Evolutionary conservation across 306 rosid genomes (phyloP).

Genomic region (Vachellia pachyceras): DNA sequence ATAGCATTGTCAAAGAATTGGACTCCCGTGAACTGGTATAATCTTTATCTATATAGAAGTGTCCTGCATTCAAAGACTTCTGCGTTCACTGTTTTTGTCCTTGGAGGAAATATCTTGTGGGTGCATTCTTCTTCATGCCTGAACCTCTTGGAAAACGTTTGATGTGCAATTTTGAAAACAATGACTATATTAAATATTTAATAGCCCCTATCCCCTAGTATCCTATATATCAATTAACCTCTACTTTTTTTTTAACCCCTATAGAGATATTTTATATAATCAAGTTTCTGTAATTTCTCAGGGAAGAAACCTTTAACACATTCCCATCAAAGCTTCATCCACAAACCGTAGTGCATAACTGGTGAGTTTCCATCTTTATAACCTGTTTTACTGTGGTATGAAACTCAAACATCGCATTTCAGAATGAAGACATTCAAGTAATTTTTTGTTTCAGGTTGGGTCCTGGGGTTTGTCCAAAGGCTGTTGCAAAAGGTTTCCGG

Average conservation of each 20-base stretch:
- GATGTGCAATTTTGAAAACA: slow-evolving; percentile 20
- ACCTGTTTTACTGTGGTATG: slow-evolving; percentile 25
- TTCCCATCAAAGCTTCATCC: slow-evolving; percentile 82
- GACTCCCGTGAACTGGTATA: slow-evolving; percentile 97
- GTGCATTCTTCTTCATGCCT: slow-evolving; percentile 26
- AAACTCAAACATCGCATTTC: slow-evolving; percentile 29
- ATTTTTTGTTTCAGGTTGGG: slow-evolving; percentile 72
- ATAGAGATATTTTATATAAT: slow-evolving; percentile 21
- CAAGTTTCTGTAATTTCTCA: slow-evolving; percentile 46
- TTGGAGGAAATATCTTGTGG: slow-evolving; percentile 26
- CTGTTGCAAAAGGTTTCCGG: slow-evolving; percentile 81
- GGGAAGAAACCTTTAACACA: slow-evolving; percentile 96
- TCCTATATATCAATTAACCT: slow-evolving; percentile 26
- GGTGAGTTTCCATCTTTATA: slow-evolving; percentile 58
- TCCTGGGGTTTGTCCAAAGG: slow-evolving; percentile 84
- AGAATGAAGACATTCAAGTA: slow-evolving; percentile 9
- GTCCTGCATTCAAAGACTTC: slow-evolving; percentile 22
- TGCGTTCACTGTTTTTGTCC: slow-evolving; percentile 22
- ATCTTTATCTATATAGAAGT: slow-evolving; percentile 19
- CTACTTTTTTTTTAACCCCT: slow-evolving; percentile 32
- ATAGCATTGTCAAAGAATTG: slow-evolving; percentile 81
- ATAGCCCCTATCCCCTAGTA: slow-evolving; percentile 12
- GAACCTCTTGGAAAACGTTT: neutral
- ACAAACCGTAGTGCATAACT: slow-evolving; percentile 85
- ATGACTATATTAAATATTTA: neutral